Base-by-base conservation (phyloP, 805 yeast genomes). In the Candida chilensis region DNA sequence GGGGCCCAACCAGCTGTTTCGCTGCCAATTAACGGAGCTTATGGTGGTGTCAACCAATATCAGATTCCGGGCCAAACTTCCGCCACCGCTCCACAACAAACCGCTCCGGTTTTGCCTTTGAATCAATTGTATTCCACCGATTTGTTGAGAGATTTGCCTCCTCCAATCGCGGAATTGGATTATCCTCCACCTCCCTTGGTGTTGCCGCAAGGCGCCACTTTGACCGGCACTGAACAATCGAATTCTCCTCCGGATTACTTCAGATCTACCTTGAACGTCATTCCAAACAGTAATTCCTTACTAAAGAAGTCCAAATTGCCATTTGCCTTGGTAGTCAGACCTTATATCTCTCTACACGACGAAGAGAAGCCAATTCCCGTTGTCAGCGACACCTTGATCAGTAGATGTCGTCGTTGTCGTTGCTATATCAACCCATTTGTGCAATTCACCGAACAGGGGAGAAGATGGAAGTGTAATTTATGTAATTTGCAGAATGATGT, bases 381-480 rank as follows among this genome's bases (percentile, higher is more conserved):
- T 18, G 80, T 84, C 26, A 60, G 67, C 20, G 97, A 92, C 55
- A 72, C 87, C n/a, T 53, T 75, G 25, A 81, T 92, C 40, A 68
- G 85, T 30, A 80, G 97, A 57, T 92, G 99, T 67, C 86, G 96
- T 50, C 85, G 98, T 52, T 92, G 98, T 67, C 81, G 98, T 50
- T 73, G 92, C 13, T 92, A 92, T 60, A 79, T 92, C 64, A 90
- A 92, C 51, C 96, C 97, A 16, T 92, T 84, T 48, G 80, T 82
- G 32, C 69, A 74, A 29, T 78, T 88, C 46, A 64, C 77, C 20
- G 86, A 83, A 43, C 74, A 78, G 39, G 87, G 86, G 30, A 70
- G 77, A 52, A 74, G 92, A 50, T 92, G 97, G 97, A 71, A 90
- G 57, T 92, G 99, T 72, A 85, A 84, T 59, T 74, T 92, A 55